Evolutionary conservation across 805 yeast genomes (phyloP).

Genomic region (Ogataea pini): DNA sequence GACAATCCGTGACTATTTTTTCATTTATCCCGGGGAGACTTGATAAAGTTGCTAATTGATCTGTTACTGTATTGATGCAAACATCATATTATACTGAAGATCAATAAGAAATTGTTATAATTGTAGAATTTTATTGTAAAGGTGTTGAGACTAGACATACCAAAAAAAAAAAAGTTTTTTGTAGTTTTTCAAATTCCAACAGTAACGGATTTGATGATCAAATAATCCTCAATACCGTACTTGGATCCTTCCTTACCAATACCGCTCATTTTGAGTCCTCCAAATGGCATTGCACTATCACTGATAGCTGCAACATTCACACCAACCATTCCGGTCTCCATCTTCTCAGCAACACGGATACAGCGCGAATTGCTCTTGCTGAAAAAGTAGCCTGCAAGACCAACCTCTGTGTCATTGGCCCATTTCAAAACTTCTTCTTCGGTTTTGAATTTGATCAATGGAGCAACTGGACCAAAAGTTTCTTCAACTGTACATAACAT

Average conservation of each 20-base stretch:
- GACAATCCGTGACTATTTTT: constrained; percentile 37
- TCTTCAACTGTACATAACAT: constrained; percentile 68
- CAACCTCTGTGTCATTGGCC: constrained; percentile 71
- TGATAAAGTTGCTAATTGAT: too few species aligned
- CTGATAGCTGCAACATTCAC: constrained; percentile 73
- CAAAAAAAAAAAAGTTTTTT: neutral
- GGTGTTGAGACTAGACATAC: too few species aligned
- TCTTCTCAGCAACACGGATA: constrained; percentile 61
- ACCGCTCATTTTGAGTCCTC: constrained; percentile 78
- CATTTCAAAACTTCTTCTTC: constrained; percentile 61
- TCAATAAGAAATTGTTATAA: too few species aligned
- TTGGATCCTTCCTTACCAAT: constrained; percentile 80
- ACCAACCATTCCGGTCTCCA: constrained; percentile 82
- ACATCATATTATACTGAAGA: too few species aligned
- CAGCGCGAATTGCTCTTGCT: constrained; percentile 55
- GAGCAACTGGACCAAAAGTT: constrained; percentile 81
- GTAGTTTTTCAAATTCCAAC: constrained; percentile 38
- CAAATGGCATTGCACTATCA: constrained; percentile 69
- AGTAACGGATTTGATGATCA: constrained; percentile 63
- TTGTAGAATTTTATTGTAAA: too few species aligned
- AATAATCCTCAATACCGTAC: constrained; percentile 74
- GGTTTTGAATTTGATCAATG: constrained; percentile 61
- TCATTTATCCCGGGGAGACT: too few species aligned
- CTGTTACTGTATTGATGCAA: too few species aligned
- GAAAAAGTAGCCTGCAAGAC: constrained; percentile 77